These are phyloP conservation scores for Cladosporium sphaerospermum DNA, from an alignment of 2,329 filamentous ascomycete genomes.

Conservation along the genomic window DNA sequence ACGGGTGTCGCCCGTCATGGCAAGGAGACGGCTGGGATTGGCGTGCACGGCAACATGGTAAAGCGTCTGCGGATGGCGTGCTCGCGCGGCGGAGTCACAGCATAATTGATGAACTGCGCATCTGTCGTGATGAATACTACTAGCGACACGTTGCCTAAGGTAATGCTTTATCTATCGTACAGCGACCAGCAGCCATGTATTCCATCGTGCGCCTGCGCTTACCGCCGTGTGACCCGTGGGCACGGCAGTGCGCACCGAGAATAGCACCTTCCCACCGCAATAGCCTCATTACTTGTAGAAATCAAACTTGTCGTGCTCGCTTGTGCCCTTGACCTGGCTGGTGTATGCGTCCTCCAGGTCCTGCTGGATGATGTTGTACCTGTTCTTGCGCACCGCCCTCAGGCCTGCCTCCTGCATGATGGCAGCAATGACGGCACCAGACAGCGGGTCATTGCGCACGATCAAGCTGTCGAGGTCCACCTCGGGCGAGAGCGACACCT, in stretches of 20 bases:
- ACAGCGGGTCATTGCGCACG: conserved; percentile 90
- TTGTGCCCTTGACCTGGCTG: conserved; percentile 83
- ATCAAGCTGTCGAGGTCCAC: conserved; percentile 95
- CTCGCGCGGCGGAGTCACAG: not conserved
- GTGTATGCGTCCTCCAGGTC: conserved; percentile 97
- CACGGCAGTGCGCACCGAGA: too few species aligned
- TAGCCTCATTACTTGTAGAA: conserved; percentile 66
- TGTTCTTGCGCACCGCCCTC: conserved; percentile 89
- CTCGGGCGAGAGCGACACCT: conserved; percentile 96
- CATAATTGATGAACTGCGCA: not conserved
- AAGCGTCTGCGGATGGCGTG: too few species aligned
- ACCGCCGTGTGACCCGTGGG: too few species aligned
- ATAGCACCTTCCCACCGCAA: too few species aligned
- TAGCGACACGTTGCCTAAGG: not conserved
- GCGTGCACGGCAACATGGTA: too few species aligned
- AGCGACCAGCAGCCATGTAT: conserved; percentile 1
- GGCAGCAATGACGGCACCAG: conserved; percentile 90
- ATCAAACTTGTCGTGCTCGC: conserved; percentile 71
- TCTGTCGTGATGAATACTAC: not conserved
- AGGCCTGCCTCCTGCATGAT: conserved; percentile 99
- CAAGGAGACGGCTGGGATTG: too few species aligned
- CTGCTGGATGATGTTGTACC: conserved; percentile 97
- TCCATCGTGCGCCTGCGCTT: not conserved
- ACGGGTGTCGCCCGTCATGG: too few species aligned
- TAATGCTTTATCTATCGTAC: conserved; percentile 7